phyloP scores from a whole-genome alignment of 2,329 filamentous ascomycete genomes.

The Cladophialophora carrionii region DNA sequence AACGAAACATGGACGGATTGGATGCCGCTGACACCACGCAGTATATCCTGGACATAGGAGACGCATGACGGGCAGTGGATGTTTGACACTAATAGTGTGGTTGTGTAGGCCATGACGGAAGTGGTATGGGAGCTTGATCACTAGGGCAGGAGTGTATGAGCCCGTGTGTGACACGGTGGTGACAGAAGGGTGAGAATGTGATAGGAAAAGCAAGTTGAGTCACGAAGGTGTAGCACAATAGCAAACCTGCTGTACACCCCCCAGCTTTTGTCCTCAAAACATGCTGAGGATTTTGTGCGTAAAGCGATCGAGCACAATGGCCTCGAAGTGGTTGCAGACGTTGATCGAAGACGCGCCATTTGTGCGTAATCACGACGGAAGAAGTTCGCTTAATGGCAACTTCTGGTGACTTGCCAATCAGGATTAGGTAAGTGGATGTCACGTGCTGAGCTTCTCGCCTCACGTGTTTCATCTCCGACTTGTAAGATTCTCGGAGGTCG shows the following conservation, averaged over 20 bases:
- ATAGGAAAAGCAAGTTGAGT: background rate
- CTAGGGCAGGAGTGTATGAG: background rate
- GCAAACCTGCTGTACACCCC: slow-evolving; percentile 16
- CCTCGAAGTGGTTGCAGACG: slow-evolving; percentile 11
- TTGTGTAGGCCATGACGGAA: slow-evolving; percentile 37
- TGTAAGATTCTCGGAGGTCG: background rate
- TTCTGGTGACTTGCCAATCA: background rate
- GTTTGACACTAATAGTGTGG: slow-evolving; percentile 52
- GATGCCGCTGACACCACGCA: slow-evolving; percentile 43
- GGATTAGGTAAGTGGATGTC: background rate
- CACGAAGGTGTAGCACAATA: slow-evolving; percentile 5
- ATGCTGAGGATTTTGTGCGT: slow-evolving; percentile 33
- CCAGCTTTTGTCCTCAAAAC: slow-evolving; percentile 1
- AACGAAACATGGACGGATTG: slow-evolving; percentile 50
- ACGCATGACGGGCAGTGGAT: slow-evolving; percentile 56
- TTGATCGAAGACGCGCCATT: slow-evolving; percentile 26
- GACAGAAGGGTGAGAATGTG: background rate
- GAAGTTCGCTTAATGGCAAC: background rate
- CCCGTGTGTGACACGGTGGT: background rate
- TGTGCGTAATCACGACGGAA: slow-evolving; percentile 29
- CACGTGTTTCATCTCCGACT: background rate
- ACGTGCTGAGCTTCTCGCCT: background rate
- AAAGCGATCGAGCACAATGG: slow-evolving; percentile 10
- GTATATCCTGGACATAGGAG: slow-evolving; percentile 50
- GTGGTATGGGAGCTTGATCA: background rate